These are phyloP conservation scores for Xylaria bambusicola DNA, from an alignment of 495 filamentous ascomycete species.

Conservation along the genomic window DNA sequence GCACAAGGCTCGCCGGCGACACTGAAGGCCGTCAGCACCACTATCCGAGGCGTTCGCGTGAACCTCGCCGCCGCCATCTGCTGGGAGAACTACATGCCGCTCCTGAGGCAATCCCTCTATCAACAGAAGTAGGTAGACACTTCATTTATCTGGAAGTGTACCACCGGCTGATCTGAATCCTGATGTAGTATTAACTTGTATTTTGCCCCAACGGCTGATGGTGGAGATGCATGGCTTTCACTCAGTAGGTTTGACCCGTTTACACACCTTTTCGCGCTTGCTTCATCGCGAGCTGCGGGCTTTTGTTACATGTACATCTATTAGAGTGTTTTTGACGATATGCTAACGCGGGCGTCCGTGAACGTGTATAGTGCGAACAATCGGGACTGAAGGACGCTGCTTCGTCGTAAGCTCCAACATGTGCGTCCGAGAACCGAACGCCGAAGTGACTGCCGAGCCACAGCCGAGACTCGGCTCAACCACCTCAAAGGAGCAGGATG, in stretches of 20 bases:
- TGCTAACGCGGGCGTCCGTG: no score
- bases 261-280: background rate
- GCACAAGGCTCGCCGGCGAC: slow-evolving; percentile 82
- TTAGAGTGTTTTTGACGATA: no score
- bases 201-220: slow-evolving; percentile 88
- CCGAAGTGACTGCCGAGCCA: background rate
- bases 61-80: slow-evolving; percentile 87
- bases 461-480: background rate
- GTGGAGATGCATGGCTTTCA: slow-evolving; percentile 77
- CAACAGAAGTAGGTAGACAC: slow-evolving; percentile 62
- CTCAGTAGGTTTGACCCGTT: slow-evolving; percentile 39
- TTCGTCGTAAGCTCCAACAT: slow-evolving; percentile 90
- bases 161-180: background rate
- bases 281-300: no score
- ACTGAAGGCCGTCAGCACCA: slow-evolving; percentile 77
- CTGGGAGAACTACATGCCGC: slow-evolving; percentile 98
- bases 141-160: no score
- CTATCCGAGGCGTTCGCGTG: slow-evolving; percentile 74
- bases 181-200: slow-evolving; percentile 71
- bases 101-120: slow-evolving; percentile 73
- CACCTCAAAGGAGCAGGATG: no score
- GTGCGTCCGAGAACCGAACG: slow-evolving; percentile 59
- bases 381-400: slow-evolving; percentile 77
- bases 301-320: no score
- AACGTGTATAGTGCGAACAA: slow-evolving; percentile 68